A percentile compares a stretch with the other conserved stretches of the same genome.
These are phyloP conservation scores for Leptographium procerum DNA, from an alignment of 2,329 filamentous ascomycete genomes.

Conservation along the genomic window DNA sequence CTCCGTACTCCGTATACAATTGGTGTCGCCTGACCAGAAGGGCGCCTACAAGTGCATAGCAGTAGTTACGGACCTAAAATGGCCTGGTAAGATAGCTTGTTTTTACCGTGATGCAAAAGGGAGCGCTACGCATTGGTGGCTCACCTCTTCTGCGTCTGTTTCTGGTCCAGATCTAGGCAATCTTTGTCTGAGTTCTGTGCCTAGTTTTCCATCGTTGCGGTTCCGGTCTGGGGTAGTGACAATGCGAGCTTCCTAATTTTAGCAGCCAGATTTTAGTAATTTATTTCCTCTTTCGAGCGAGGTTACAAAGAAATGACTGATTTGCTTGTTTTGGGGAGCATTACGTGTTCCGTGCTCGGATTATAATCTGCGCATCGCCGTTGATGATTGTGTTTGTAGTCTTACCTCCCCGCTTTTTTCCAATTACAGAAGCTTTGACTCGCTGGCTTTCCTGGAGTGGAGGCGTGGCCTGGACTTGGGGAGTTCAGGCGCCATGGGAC, in stretches of 20 bases:
- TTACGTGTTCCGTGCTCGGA: neutral
- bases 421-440: neutral
- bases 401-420: neutral
- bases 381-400: neutral
- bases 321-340: neutral
- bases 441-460: neutral
- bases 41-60: no score
- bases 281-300: no score
- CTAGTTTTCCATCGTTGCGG: no score
- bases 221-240: neutral
- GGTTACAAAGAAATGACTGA: neutral
- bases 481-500: neutral
- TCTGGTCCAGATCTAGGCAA: no score
- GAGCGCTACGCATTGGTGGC: no score
- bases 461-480: neutral
- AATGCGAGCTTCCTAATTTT: neutral
- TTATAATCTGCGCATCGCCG: neutral
- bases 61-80: no score
- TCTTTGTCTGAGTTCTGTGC: no score
- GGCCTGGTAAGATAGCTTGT: no score
- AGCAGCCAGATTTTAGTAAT: neutral
- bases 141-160: no score
- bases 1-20: no score
- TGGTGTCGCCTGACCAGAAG: no score
- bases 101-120: no score